Evolutionary conservation across 2,329 filamentous ascomycete species (phyloP), one percentile per base, ranked within the genome.

Genomic region (Didymella pomorum): DNA sequence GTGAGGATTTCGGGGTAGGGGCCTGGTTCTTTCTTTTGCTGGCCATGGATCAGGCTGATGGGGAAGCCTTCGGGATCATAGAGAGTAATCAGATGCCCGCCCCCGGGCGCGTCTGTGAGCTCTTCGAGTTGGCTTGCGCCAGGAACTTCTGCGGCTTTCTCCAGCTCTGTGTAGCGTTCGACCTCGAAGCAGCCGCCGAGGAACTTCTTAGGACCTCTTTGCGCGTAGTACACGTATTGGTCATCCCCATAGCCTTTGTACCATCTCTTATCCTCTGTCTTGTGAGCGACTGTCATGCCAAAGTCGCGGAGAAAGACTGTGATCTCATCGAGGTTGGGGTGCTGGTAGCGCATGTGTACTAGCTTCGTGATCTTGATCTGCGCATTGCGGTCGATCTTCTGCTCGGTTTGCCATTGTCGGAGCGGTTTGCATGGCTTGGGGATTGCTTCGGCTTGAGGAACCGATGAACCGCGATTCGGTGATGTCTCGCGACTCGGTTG

Each of bases 231-330:
- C 2, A 87, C 77, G 69, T 86, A 88, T 12, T 85, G 85, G 64
- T 88, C 86, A 7, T 75, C 76, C 14, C 87, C 86, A 67, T 87
- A 88, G 18, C 87, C 87, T 39, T 84, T 82, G 71, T 83, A 87
- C 77, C 84, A 89, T 29, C 84, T 82, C 57, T 69, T 66, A 1
- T 61, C 66, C 0, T 71, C 68, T 0, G 64, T 62, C 48, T 74
- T 73, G 26, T 74, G 64, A 6, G 69, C 73, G 8, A 76, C 68
- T 20, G 52, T 71, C 73, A 77, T 74, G 31, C 74, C 74, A 49
- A 76, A 76, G 58, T 77, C 73, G 29, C 65, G 59, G 2, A 79
- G 71, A 67, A 80, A 84, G 2, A 70, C 78, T 4, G 79, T 82
- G 43, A 84, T 83, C 55, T 78, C 71, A 21, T 77, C 72, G 4